Evolutionary conservation across 2,329 filamentous ascomycete species (phyloP).

Genomic region (Emmonsia crescens): DNA sequence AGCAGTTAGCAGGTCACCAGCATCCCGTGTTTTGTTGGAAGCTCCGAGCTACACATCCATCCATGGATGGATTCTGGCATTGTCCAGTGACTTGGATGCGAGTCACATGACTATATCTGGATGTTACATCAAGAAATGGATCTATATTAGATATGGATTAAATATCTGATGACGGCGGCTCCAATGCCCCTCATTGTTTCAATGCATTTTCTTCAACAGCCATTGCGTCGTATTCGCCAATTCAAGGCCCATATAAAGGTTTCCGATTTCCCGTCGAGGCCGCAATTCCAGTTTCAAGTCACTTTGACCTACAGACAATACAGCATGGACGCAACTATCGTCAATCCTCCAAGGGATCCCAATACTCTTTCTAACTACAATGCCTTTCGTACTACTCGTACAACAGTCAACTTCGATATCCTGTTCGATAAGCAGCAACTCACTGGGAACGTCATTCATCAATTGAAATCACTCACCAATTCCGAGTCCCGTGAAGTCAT

Average conservation of each 20-base stretch:
- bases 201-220: neutral
- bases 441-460: conserved; percentile 63
- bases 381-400: conserved; percentile 75
- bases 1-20: no score
- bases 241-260: neutral
- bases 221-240: neutral
- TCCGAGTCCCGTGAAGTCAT: conserved; percentile 64
- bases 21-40: no score
- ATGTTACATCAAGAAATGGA: no score
- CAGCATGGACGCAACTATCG: conserved; percentile 29
- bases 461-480: conserved; percentile 66
- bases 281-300: neutral
- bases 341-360: conserved; percentile 56
- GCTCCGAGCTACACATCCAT: no score
- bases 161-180: neutral
- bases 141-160: no score
- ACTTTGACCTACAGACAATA: neutral
- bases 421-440: conserved; percentile 73
- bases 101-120: no score
- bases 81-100: no score
- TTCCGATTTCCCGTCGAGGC: neutral
- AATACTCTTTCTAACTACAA: conserved; percentile 90
- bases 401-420: conserved; percentile 67
- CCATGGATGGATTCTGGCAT: no score
- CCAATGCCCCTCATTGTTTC: neutral